Evolutionary conservation across 805 yeast species (phyloP).

Genomic region (Saturnispora silvae): DNA sequence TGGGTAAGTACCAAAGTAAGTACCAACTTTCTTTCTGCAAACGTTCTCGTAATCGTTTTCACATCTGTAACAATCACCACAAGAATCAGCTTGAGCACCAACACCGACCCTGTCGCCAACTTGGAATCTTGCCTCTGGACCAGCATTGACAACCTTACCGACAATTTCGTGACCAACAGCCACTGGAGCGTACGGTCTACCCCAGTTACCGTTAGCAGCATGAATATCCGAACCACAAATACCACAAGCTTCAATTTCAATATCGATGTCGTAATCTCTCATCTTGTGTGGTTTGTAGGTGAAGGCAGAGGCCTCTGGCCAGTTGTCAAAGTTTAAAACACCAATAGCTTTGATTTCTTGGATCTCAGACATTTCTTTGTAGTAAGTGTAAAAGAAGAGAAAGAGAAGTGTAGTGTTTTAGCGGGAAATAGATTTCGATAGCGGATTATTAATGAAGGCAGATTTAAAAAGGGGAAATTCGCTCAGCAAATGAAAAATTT

Average conservation of each 20-base stretch:
- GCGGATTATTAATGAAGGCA: too few species aligned
- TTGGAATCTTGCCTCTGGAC: conserved; percentile 26
- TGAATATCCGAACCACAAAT: conserved; percentile 44
- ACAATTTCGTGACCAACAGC: conserved; percentile 40
- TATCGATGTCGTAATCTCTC: conserved; percentile 25
- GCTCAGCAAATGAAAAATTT: too few species aligned
- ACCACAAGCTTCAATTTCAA: conserved; percentile 37
- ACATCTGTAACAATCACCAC: conserved; percentile 32
- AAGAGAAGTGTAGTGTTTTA: background rate
- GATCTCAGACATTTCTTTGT: background rate
- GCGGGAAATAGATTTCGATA: background rate
- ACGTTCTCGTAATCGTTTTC: conserved; percentile 29
- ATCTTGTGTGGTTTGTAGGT: conserved; percentile 12
- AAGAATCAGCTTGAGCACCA: conserved; percentile 34
- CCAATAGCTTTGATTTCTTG: conserved; percentile 14
- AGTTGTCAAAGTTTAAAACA: conserved; percentile 12
- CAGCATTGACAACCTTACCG: conserved; percentile 34
- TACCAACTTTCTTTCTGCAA: conserved; percentile 38
- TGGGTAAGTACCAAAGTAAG: conserved; percentile 38
- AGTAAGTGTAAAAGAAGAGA: background rate
- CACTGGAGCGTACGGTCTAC: conserved; percentile 11
- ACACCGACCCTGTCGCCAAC: conserved; percentile 42
- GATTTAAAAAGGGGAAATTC: too few species aligned
- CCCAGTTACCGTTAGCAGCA: conserved; percentile 28
- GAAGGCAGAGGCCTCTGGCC: conserved; percentile 13